These are phyloP conservation scores for Grosmannia huntii DNA, from an alignment of 2,329 filamentous ascomycete species.

Conservation along the genomic window DNA sequence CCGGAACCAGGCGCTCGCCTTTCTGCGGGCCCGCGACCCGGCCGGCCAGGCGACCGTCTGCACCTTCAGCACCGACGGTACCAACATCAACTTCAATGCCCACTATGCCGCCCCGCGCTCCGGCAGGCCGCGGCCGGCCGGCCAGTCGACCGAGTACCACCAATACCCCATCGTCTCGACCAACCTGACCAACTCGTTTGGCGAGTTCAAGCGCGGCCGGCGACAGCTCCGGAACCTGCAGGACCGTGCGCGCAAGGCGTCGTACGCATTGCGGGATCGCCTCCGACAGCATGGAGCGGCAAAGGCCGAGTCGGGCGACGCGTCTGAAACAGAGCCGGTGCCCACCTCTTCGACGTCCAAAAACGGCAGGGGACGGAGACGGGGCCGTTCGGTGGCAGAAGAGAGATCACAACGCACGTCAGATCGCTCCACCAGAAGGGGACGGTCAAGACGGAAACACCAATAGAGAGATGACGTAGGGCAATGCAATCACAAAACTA, in stretches of 20 bases:
- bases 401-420: too few species aligned
- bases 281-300: not conserved
- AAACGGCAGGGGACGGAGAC: too few species aligned
- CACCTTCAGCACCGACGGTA: conserved; percentile 17
- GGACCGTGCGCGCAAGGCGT: conserved; percentile 6
- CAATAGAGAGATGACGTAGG: too few species aligned
- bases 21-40: conserved; percentile 10
- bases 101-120: conserved; percentile 13
- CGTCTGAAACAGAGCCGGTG: too few species aligned
- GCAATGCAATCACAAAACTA: too few species aligned
- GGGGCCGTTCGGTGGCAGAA: not conserved
- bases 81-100: conserved; percentile 14
- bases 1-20: conserved; percentile 15
- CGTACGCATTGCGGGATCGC: conserved; percentile 5
- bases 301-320: too few species aligned
- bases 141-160: conserved; percentile 10
- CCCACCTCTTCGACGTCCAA: too few species aligned
- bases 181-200: conserved; percentile 4
- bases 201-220: conserved; percentile 1
- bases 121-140: not conserved
- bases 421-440: too few species aligned
- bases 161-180: conserved; percentile 12
- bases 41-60: conserved; percentile 13
- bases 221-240: conserved; percentile 5
- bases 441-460: too few species aligned